Base-by-base conservation (phyloP, 176 grass and related monocot species). In the Pharus latifolius region DNA sequence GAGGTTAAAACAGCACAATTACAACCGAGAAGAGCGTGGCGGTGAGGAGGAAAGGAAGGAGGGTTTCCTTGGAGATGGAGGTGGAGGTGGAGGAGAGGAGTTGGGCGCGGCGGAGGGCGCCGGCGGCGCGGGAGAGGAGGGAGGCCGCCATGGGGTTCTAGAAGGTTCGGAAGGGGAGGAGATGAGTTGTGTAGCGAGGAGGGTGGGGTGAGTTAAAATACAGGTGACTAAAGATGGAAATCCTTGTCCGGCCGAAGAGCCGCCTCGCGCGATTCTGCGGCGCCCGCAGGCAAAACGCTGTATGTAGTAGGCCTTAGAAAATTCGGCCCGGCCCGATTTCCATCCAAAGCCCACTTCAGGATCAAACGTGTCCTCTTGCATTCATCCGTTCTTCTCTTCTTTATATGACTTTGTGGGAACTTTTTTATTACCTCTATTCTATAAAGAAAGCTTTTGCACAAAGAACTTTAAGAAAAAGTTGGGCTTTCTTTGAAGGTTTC, bases 51-150 rank as follows among this genome's bases (percentile, higher is more conserved):
- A 50, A 68, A 41, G 62, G 72, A 91, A 90, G 83, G 57, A 47
- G 78, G 62, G 68, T 76, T 96, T 96, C 91, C 87, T 91, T 78
- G 60, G 69, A 32, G 25, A 76, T n/a, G 41, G 23, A 10, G 43
- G 24, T 7, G 55, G 72, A 81, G 63, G 71, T 33, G 69, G 20
- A 8, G 12, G 72, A 12, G 17, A 12, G 17, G 10, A 5, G 54
- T 26, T 53, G 61, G n/a, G 60, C 65, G 45, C 80, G 73, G 49
- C 86, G 78, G 35, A 78, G 37, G 12, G 50, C 61, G 63, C 70
- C 68, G 77, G 37, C 88, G 59, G 49, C 84, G 35, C 70, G 74
- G 62, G 64, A 63, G 74, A 78, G 34, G 67, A 81, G 63, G 20
- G 67, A 17, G 49, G 61, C 67, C 79, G 75, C 69, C 74, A 75